Percentiles rank a stretch among this genome's conserved stretches.
These are phyloP conservation scores for Schizothecium vesticola DNA, from an alignment of 495 filamentous ascomycete species.

Conservation along the genomic window DNA sequence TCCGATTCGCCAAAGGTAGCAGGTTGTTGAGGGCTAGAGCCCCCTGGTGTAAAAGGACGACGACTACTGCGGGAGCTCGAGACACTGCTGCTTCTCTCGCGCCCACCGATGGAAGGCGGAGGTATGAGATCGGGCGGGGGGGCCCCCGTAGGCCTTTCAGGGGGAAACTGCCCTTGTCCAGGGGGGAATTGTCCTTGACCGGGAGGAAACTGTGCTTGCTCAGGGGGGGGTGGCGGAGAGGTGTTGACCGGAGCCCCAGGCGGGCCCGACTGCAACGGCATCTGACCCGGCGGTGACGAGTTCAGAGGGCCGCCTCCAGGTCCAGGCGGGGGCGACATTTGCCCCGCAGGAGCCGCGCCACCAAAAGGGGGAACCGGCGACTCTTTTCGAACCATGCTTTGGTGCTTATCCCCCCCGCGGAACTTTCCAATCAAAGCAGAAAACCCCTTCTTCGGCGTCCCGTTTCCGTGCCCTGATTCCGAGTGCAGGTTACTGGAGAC, in stretches of 20 bases:
- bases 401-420: neutral
- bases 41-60: neutral
- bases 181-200: neutral
- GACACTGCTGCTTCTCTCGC: conserved; percentile 15
- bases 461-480: conserved; percentile 9
- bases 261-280: neutral
- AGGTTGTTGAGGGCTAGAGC: neutral
- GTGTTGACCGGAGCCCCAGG: neutral
- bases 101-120: conserved; percentile 2
- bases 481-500: neutral
- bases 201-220: neutral
- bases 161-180: neutral
- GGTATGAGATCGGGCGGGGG: neutral
- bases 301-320: neutral
- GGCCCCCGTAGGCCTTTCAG: neutral
- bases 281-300: neutral
- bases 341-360: neutral
- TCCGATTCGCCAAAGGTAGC: conserved; percentile 7
- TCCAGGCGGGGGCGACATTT: neutral
- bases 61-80: neutral
- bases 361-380: neutral
- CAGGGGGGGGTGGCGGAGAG: neutral
- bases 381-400: neutral
- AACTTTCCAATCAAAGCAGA: conserved; percentile 29
- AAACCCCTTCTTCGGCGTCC: conserved; percentile 30